These are phyloP conservation scores for Lichtheimia ramosa DNA, from an alignment of 371 early-diverging fungal genomes.

Conservation along the genomic window DNA sequence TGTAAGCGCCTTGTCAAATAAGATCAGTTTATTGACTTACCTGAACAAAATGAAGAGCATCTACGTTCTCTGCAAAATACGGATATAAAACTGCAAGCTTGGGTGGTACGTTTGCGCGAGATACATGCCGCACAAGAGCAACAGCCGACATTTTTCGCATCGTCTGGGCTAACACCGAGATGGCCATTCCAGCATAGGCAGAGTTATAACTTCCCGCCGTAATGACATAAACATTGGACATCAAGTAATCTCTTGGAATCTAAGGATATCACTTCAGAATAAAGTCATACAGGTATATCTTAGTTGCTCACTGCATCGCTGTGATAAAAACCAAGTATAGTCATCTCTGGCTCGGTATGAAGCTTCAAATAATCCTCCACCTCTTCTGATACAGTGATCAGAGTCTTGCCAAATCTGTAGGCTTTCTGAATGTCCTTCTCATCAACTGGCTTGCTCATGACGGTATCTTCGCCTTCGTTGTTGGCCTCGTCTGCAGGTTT, in stretches of 20 bases:
- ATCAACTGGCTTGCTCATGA: constrained; percentile 23
- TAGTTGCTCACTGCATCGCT: constrained; percentile 29
- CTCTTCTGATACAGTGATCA: constrained; percentile 60
- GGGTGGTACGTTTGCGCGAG: constrained; percentile 50
- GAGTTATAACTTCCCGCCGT: constrained; percentile 25
- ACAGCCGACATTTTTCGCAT: constrained; percentile 49
- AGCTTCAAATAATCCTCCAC: constrained; percentile 63
- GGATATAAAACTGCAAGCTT: constrained; percentile 68
- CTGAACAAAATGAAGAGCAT: constrained; percentile 57
- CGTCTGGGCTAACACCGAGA: constrained; percentile 59
- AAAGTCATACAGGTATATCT: not conserved
- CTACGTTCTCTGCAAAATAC: constrained; percentile 39
- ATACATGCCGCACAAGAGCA: constrained; percentile 67
- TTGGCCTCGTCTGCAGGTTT: constrained; percentile 13
- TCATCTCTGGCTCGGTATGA: constrained; percentile 56
- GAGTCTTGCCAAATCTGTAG: constrained; percentile 68
- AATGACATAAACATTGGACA: constrained; percentile 53
- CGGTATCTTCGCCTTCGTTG: constrained; percentile 22
- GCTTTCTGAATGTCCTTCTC: constrained; percentile 36
- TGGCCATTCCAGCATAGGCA: constrained; percentile 30
- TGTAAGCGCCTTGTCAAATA: not conserved
- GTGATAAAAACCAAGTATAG: constrained; percentile 59
- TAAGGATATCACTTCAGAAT: constrained; percentile 17
- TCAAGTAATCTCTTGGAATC: constrained; percentile 62
- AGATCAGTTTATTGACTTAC: constrained; percentile 26